Evolutionary conservation across 139 green algal species (phyloP).

Genomic region (Raphidocelis subcapitata): DNA sequence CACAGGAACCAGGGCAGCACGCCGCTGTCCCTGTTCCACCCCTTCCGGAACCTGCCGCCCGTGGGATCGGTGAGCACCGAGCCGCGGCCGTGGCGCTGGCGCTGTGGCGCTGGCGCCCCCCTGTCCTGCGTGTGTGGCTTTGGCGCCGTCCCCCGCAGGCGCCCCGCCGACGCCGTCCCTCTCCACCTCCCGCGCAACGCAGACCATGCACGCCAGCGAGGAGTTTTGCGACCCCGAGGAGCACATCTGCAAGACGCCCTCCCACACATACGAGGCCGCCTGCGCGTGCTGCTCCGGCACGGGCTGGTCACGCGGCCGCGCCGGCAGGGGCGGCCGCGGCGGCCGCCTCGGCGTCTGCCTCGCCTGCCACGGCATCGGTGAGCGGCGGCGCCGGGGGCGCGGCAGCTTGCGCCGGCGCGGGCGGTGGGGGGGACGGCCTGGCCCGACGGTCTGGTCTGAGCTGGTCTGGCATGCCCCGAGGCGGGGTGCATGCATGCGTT

Average conservation of each 20-base stretch:
- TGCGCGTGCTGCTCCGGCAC: slow-evolving; percentile 19
- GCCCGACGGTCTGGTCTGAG: too few species aligned
- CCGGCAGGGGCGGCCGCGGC: slow-evolving; percentile 9
- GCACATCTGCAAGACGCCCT: slow-evolving; percentile 13
- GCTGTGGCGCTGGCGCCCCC: too few species aligned
- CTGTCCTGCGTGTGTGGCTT: too few species aligned
- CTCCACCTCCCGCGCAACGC: background rate
- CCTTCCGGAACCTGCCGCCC: slow-evolving; percentile 20
- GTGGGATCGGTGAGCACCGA: slow-evolving; percentile 25
- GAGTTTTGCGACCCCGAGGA: slow-evolving; percentile 28
- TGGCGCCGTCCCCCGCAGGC: too few species aligned
- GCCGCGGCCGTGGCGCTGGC: background rate
- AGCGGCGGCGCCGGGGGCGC: background rate
- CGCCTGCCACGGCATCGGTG: slow-evolving; percentile 26
- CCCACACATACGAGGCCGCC: slow-evolving; percentile 24
- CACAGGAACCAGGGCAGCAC: slow-evolving; percentile 22
- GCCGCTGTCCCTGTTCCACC: slow-evolving; percentile 25
- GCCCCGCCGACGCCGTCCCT: too few species aligned
- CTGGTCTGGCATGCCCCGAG: too few species aligned
- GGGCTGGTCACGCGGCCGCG: slow-evolving; percentile 7
- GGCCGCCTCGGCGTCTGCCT: slow-evolving; percentile 21
- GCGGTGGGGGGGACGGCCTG: too few species aligned
- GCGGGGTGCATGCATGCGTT: too few species aligned
- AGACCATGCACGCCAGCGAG: slow-evolving; percentile 23
- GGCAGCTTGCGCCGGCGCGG: too few species aligned